phyloP scores from a whole-genome alignment of 257 asterid species.

The Misopates orontium region DNA sequence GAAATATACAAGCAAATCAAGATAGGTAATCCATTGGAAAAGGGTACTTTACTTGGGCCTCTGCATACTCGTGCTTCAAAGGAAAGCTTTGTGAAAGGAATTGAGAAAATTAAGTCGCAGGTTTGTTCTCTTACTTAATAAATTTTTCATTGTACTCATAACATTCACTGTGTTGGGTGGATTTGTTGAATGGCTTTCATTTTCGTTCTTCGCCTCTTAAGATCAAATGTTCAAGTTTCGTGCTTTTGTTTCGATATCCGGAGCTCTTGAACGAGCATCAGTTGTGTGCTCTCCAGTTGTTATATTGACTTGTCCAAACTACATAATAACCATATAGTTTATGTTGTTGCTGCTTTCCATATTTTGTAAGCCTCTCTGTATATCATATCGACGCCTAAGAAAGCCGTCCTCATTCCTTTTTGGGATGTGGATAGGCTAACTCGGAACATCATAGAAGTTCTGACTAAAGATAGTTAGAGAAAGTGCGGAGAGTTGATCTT shows the following conservation, averaged over 20 bases:
- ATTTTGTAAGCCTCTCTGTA: too few species aligned
- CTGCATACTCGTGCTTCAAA: conserved; percentile 71
- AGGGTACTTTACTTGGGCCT: conserved; percentile 90
- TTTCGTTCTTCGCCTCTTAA: background rate
- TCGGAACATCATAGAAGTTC: too few species aligned
- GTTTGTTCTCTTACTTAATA: conserved; percentile 34
- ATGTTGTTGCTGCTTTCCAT: too few species aligned
- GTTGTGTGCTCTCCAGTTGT: too few species aligned
- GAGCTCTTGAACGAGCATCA: background rate
- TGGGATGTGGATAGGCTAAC: too few species aligned
- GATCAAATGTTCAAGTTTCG: background rate
- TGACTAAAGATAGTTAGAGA: too few species aligned
- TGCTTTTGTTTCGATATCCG: background rate
- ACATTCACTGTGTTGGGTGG: background rate
- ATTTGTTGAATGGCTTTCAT: background rate
- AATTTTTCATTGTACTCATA: conserved; percentile 3
- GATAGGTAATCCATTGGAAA: conserved; percentile 90
- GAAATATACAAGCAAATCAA: conserved; percentile 89
- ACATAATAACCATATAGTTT: too few species aligned
- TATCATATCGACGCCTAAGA: too few species aligned
- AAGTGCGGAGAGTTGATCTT: too few species aligned
- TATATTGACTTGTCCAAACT: too few species aligned
- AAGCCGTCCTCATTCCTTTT: too few species aligned
- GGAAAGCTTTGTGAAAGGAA: conserved; percentile 79
- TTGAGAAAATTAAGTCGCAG: conserved; percentile 78